Base-by-base conservation (phyloP, 371 early-diverging fungal species). In the Syncephalastrum racemosum region DNA sequence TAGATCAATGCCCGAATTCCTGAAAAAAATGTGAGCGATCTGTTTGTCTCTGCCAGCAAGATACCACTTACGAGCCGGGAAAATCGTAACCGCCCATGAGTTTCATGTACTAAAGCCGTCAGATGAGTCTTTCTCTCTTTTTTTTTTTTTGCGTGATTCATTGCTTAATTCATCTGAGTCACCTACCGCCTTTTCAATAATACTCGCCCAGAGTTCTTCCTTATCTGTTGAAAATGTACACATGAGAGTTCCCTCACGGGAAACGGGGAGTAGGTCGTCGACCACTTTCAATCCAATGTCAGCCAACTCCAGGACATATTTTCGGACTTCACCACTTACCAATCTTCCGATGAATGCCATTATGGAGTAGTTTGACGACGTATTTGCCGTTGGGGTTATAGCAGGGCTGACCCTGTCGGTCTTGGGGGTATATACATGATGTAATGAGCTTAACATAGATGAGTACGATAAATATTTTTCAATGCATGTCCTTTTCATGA, bases 51-150 rank as follows among this genome's bases (percentile, higher is more conserved):
- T 6, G 16, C 6, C 50, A 54, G 41, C 8, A 1, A 15, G 46
- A 40, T n/a, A 22, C 22, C n/a, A 80, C 82, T 71, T 80, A 83
- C 79, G 93, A 94, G 49, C 96, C 96, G 4, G 92, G 94, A 62
- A 94, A 96, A 63, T 91, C 90, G 67, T 94, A 96, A 39, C 96
- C 96, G 39, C 95, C 95, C 91, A 91, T 93, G 5, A 93, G 72
- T 64, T 96, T 96, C 88, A 94, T 85, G 64, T 92, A 96, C 76
- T 83, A 59, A 23, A 25, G 31, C 49, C 18, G 58, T 48, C 36
- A 8, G 10, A 23, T 14, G 22, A 58, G 36, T 31, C 10, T 10
- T 31, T 31, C 36, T 0, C 2, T 10, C 12, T 31, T 8, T n/a
- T n/a, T n/a, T n/a, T n/a, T n/a, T n/a, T n/a, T n/a, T n/a, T n/a